These are phyloP conservation scores for Vaccinium vitisidaea DNA, from an alignment of 148 eudicot genomes.

Conservation along the genomic window DNA sequence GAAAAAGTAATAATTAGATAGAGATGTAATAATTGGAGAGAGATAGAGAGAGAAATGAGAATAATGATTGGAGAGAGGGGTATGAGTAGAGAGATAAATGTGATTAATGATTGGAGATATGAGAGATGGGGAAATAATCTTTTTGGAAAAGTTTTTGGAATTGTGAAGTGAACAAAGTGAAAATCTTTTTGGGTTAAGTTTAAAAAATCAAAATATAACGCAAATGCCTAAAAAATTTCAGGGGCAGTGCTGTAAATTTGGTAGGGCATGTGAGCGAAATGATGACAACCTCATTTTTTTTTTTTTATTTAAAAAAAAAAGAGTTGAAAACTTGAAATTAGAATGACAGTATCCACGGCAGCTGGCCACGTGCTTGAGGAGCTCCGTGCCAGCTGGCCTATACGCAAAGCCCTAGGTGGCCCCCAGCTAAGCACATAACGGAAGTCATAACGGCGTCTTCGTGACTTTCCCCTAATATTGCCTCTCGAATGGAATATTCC, in stretches of 20 bases:
- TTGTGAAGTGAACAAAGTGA: no score
- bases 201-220: not conserved
- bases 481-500: not conserved
- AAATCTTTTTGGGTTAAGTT: not conserved
- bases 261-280: not conserved
- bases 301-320: no score
- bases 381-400: slow-evolving; percentile 42
- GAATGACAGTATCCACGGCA: slow-evolving; percentile 6
- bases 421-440: slow-evolving; percentile 40
- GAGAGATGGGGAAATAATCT: no score
- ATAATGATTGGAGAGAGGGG: no score
- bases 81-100: no score
- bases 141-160: no score
- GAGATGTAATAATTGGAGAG: no score
- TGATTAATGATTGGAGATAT: no score
- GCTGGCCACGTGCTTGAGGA: slow-evolving; percentile 37
- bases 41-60: no score
- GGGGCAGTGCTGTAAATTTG: not conserved
- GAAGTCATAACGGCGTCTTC: slow-evolving; percentile 18
- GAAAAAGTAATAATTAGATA: no score
- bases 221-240: not conserved
- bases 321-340: not conserved
- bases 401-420: slow-evolving; percentile 15
- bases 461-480: not conserved
- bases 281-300: not conserved